Percentiles rank a stretch among this genome's conserved stretches.
Evolutionary conservation across 352 stramenopile species (phyloP).

Genomic region (Thraustochytrium sp.): DNA sequence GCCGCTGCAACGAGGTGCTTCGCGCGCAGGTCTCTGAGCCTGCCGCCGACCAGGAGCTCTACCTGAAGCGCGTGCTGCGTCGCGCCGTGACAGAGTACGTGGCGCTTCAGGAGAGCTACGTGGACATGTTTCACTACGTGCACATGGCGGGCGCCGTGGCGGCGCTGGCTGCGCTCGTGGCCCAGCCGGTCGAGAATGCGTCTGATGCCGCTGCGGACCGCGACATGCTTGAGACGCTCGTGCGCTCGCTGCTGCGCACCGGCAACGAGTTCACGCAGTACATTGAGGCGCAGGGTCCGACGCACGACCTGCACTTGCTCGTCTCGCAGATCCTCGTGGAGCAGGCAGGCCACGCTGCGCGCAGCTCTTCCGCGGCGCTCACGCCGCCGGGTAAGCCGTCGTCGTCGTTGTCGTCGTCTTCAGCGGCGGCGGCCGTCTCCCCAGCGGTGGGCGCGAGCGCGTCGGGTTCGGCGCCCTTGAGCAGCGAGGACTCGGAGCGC

Average conservation of each 20-base stretch:
- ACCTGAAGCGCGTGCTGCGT: slow-evolving; percentile 29
- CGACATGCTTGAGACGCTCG: neutral
- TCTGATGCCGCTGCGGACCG: neutral
- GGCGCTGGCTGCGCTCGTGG: slow-evolving; percentile 10
- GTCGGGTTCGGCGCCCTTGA: neutral
- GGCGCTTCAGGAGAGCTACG: neutral
- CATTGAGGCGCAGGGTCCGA: neutral
- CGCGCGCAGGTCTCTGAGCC: neutral
- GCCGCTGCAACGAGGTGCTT: neutral
- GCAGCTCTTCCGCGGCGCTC: neutral
- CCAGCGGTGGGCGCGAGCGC: too few species aligned
- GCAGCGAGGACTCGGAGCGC: neutral
- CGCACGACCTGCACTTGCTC: neutral
- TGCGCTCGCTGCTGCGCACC: neutral
- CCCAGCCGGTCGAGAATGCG: neutral
- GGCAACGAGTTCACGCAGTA: slow-evolving; percentile 6
- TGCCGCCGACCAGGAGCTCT: neutral
- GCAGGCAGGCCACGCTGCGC: neutral
- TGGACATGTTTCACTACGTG: neutral
- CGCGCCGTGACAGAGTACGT: neutral
- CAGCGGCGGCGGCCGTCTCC: too few species aligned
- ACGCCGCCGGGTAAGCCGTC: neutral
- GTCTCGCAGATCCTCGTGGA: neutral
- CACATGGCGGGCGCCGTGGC: neutral
- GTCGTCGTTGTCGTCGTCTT: too few species aligned